Evolutionary conservation across 805 yeast species (phyloP), one percentile per base, ranked within the genome.

Genomic region (Pichia nanzhaoensis): DNA sequence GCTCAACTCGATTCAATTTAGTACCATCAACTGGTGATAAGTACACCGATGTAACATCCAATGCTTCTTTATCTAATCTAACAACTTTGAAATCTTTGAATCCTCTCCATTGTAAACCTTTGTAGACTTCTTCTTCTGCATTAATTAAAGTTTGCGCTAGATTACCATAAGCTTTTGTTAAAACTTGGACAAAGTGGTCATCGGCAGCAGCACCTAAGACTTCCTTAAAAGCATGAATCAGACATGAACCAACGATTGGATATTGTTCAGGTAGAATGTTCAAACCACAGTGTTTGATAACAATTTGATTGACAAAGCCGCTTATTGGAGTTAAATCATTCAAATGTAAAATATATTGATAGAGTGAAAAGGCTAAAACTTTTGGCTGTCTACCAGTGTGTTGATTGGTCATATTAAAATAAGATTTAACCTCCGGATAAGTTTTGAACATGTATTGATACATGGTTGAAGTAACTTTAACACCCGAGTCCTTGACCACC

Each of bases 201-300:
- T 78, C 77, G n/a, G 85, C 85, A n/a, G 68, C 71, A 20, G 63
- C 66, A 5, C 85, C 86, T 31, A 82, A 63, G 34, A 78, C 69
- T 44, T 72, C 71, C 34, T 61, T 58, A 60, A 84, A 69, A 13
- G 87, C 77, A 22, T 64, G 64, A 28, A 82, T 57, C n/a, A 84
- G 61, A 48, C 72, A 69, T 27, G 60, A 57, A 24, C 88, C 90
- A 28, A 82, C 88, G 51, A 78, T 68, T 19, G 79, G 77, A 54
- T 82, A 82, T 47, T 82, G 87, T 45, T 77, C 83, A 3, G 88
- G 76, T 49, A 64, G 58, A 36, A 82, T 71, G 55, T 77, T 77
- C 49, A 83, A 65, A 37, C 84, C 84, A 47, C 75, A 79, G 53
- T 83, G 90, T 60, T 82, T 83, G 51, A 69, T 71, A 37, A 75